These are phyloP conservation scores for Solanum etuberosum DNA, from an alignment of 257 asterid genomes.

Conservation along the genomic window DNA sequence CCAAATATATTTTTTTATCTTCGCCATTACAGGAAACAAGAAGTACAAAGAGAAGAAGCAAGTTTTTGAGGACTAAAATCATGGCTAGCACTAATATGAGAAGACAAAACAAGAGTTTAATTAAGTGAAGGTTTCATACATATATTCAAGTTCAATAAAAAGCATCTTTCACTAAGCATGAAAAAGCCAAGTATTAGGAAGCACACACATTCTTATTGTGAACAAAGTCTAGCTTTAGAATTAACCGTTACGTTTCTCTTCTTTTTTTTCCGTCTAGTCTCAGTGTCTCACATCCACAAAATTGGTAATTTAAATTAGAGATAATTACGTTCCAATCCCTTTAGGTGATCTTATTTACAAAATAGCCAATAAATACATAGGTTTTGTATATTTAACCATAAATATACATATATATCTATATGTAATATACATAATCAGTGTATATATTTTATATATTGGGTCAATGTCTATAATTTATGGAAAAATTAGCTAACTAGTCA, in stretches of 20 bases:
- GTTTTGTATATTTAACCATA: no score
- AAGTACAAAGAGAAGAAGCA: not conserved
- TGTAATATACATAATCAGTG: not conserved
- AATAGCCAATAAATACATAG: not conserved
- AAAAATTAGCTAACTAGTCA: no score
- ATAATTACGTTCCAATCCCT: not conserved
- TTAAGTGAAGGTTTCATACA: not conserved
- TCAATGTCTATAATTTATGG: no score
- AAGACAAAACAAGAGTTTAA: not conserved
- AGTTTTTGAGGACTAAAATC: not conserved
- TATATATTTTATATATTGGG: not conserved
- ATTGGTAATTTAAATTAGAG: not conserved
- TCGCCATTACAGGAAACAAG: not conserved
- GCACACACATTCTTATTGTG: not conserved
- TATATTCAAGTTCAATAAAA: not conserved
- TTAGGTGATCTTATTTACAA: not conserved
- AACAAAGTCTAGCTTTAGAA: not conserved
- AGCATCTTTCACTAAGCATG: not conserved
- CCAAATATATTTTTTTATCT: constrained; percentile 41
- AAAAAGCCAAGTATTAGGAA: not conserved
- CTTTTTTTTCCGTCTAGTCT: not conserved
- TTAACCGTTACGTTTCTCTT: not conserved
- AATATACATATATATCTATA: no score
- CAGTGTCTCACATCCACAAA: no score
- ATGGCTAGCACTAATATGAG: not conserved